These are phyloP conservation scores for Eruca vesicaria DNA, from an alignment of 441 rosid species.

Conservation along the genomic window DNA sequence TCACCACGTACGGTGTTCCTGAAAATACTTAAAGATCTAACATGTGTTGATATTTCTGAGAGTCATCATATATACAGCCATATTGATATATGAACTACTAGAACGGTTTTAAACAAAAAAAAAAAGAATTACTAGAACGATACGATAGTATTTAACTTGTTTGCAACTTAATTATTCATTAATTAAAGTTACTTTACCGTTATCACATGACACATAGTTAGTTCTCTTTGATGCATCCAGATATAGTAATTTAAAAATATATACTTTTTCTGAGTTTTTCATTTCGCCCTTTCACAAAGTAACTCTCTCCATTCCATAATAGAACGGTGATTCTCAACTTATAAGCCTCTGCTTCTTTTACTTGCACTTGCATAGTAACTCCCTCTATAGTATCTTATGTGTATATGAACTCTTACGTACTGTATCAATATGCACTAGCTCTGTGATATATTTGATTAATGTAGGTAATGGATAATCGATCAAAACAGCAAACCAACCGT, in stretches of 20 bases:
- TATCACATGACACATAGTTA: slow-evolving; percentile 3
- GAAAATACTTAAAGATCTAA: not conserved
- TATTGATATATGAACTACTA: not conserved
- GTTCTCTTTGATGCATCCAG: not conserved
- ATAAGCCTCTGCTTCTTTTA: not conserved
- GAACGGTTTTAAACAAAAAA: no score
- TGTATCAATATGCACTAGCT: not conserved
- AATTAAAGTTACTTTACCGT: not conserved
- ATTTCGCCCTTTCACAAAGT: not conserved
- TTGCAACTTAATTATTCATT: not conserved
- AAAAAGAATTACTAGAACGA: no score
- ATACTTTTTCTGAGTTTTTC: not conserved
- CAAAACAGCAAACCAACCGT: not conserved
- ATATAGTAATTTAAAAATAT: not conserved
- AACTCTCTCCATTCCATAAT: not conserved
- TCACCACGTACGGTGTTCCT: not conserved
- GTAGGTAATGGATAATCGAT: not conserved
- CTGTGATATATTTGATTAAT: not conserved
- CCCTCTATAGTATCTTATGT: no score
- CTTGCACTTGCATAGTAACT: not conserved
- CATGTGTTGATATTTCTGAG: not conserved
- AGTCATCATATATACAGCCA: not conserved
- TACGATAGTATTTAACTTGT: not conserved
- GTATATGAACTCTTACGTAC: no score
- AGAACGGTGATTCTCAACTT: not conserved